Base-by-base conservation (phyloP, 352 stramenopile species). In the Phytophthora sojae region DNA sequence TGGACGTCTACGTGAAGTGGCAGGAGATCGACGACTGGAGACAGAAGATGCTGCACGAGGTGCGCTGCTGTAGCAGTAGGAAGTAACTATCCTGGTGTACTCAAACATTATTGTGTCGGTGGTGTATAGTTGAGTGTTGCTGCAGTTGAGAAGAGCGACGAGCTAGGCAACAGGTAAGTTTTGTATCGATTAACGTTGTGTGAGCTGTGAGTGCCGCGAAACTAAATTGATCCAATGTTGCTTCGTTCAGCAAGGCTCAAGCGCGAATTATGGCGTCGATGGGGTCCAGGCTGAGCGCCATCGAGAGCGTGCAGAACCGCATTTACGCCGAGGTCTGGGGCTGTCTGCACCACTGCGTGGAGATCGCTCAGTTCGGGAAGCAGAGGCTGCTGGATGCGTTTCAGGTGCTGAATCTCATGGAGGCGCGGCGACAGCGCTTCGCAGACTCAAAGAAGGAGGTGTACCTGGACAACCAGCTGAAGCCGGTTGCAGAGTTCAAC, bases 41-140 rank as follows among this genome's bases (percentile, higher is more conserved):
- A 4, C 89, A 96, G 58, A 92, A 89, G 35, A 95, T 94, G 71
- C 72, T 96, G 1, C 78, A 86, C 23, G 88, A 96, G 82, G 89
- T 95, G 44, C 2, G 47, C 61, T 51, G 29, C n/a, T 7, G n/a
- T 44, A 15, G 12, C 8, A 21, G n/a, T 11, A 21, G 21, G 21
- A 30, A 15, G 2, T 57, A 29, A 50, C 2, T 56, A 44, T 44
- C 23, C 19, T 32, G 15, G 3, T 54, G 19, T 52, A 3, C n/a
- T 17, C 25, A 61, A 26, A 45, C 6, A 59, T 58, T 21, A 17
- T 29, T 67, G 25, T 49, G 4, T 59, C 15, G 9, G 37, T 42
- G 23, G 2, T 73, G n/a, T 52, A 29, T 55, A 95, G 86, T 59
- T 96, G 8, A 80, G 85, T 57, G 62, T 79, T 15, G 81, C 84